A percentile compares a stretch with the other conserved stretches of the same genome.
Evolutionary conservation across 2,329 filamentous ascomycete species (phyloP).

Genomic region (Capronia coronata): DNA sequence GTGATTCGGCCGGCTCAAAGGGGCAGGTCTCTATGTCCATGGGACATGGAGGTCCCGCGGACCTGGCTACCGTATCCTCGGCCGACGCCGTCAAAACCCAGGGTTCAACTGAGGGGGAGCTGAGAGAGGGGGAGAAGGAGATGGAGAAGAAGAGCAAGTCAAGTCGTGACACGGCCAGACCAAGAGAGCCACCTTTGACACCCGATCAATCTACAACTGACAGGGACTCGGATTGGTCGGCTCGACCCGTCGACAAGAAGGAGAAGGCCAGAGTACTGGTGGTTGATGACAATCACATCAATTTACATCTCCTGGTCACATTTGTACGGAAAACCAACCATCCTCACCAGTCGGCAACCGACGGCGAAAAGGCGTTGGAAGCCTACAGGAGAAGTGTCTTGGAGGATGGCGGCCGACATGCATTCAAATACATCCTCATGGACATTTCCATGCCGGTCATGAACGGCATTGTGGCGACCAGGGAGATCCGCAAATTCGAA

Average conservation of each 20-base stretch:
- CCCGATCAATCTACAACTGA: neutral
- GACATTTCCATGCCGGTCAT: slow-evolving; percentile 46
- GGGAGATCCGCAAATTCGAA: slow-evolving; percentile 41
- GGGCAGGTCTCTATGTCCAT: slow-evolving; percentile 10
- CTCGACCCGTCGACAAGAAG: neutral
- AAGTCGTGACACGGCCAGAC: too few species aligned
- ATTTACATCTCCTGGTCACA: slow-evolving; percentile 40
- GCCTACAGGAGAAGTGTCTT: slow-evolving; percentile 29
- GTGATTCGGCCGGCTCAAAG: neutral
- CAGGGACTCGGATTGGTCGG: neutral
- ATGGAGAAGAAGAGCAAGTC: neutral
- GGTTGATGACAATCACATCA: slow-evolving; percentile 44
- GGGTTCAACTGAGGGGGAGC: neutral
- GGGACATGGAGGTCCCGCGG: neutral
- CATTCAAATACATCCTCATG: slow-evolving; percentile 45
- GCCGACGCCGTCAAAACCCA: neutral
- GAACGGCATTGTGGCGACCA: slow-evolving; percentile 44
- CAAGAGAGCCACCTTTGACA: neutral
- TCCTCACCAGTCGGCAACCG: slow-evolving; percentile 36
- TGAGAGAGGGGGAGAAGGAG: neutral
- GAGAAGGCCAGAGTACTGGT: slow-evolving; percentile 34
- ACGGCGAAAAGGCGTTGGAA: slow-evolving; percentile 41
- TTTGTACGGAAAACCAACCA: slow-evolving; percentile 38
- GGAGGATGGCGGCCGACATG: slow-evolving; percentile 31
- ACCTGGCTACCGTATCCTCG: neutral